These are phyloP conservation scores for Hyphopichia burtonii DNA, from an alignment of 1,139 yeast species.

Conservation along the genomic window DNA sequence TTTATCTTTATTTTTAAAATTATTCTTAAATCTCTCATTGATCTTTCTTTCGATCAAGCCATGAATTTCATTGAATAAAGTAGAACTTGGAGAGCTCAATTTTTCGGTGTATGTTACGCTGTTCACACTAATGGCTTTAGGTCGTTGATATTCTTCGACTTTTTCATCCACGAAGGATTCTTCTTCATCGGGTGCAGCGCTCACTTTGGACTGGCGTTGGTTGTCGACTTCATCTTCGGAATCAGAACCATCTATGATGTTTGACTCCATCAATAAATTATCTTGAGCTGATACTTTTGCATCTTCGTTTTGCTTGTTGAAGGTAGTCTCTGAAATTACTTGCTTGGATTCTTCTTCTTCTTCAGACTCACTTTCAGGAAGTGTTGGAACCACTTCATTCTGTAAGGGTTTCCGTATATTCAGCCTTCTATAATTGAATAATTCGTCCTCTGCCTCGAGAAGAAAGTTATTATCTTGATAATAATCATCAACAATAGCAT, in stretches of 20 bases:
- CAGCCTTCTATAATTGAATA: background rate
- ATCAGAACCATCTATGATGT: constrained; percentile 4
- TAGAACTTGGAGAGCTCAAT: constrained; percentile 27
- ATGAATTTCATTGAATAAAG: constrained; percentile 39
- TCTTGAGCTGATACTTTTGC: no score
- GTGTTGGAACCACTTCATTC: background rate
- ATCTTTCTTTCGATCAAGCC: constrained; percentile 36
- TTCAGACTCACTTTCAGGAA: background rate
- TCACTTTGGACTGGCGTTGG: background rate
- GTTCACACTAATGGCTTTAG: background rate
- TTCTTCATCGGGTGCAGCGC: background rate
- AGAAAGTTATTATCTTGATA: constrained; percentile 8
- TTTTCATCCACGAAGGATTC: background rate
- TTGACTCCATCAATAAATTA: background rate
- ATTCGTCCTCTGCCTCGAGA: background rate
- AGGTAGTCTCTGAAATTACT: no score
- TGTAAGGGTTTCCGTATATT: background rate
- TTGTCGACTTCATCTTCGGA: constrained; percentile 8
- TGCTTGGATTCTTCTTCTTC: background rate
- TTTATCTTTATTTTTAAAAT: constrained; percentile 5
- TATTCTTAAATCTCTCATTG: constrained; percentile 13
- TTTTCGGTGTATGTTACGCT: constrained; percentile 7
- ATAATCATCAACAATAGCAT: constrained; percentile 14
- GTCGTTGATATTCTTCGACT: background rate
- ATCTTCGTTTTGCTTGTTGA: no score